Evolutionary conservation across 805 yeast genomes (phyloP).

Genomic region (Candida manassasensis): DNA sequence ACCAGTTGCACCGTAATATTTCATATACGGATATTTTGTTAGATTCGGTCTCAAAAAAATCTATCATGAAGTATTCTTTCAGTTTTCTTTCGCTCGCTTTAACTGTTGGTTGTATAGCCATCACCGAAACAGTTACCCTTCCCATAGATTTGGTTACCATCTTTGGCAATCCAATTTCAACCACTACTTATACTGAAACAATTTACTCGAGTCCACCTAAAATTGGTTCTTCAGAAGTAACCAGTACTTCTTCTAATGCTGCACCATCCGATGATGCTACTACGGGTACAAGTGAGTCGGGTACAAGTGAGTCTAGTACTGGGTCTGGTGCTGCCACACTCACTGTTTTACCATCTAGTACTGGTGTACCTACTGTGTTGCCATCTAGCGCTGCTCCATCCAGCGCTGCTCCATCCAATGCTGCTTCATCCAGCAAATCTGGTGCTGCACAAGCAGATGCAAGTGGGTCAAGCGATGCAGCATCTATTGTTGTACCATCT

Average conservation of each 20-base stretch:
- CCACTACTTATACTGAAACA: constrained; percentile 6
- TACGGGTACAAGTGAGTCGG: constrained; percentile 7
- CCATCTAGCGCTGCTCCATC: neutral
- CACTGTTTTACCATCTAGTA: constrained; percentile 5
- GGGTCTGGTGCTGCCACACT: constrained; percentile 8
- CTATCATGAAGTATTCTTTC: neutral
- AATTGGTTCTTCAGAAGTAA: constrained; percentile 1
- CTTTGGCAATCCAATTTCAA: constrained; percentile 8
- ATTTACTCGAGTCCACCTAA: constrained; percentile 6
- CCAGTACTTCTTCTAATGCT: constrained; percentile 8
- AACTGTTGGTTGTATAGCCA: constrained; percentile 8
- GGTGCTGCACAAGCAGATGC: constrained; percentile 7
- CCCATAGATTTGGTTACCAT: constrained; percentile 9
- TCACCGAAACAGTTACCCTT: constrained; percentile 10
- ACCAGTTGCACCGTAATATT: too few relatives aligned
- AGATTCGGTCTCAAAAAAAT: neutral
- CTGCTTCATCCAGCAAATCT: constrained; percentile 7
- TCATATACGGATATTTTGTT: too few relatives aligned
- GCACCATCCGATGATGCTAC: constrained; percentile 1
- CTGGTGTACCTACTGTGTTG: neutral
- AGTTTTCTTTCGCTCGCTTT: constrained; percentile 2
- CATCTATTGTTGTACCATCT: constrained; percentile 6
- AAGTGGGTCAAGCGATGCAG: constrained; percentile 9
- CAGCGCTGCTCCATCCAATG: neutral
- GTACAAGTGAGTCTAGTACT: constrained; percentile 8